Evolutionary conservation across 2,329 filamentous ascomycete species (phyloP), one percentile per base, ranked within the genome.

Genomic region (Monosporascus ibericus): DNA sequence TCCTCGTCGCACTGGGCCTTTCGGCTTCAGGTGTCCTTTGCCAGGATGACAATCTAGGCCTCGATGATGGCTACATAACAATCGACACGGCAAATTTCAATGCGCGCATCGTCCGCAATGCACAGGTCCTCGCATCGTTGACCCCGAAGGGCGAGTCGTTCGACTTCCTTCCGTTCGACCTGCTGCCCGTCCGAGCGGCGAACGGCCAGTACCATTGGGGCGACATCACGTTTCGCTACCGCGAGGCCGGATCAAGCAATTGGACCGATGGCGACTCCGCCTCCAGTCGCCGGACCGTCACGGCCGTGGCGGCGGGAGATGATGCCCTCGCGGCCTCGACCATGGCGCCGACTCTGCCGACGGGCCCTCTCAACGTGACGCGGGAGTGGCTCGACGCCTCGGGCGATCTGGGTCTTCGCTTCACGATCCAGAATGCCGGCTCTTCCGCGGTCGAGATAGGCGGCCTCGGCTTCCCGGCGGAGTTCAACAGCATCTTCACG

Each of bases 401-500:
- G 0, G 74, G 72, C 2, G 78, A 82, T 53, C 61, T 84, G 2
- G 76, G 71, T 6, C 65, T 85, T 3, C 70, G 70, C 17, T 77
- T 83, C 61, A 80, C 73, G 2, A 57, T 83, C 20, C 69, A 67
- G 9, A 84, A 82, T 54, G 64, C 63, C 0, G 74, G 64, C 1
- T 57, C 59, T 0, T 55, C 61, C 0, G 53, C 67, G 0, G 52
- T 84, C 3, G 80, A 84, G 53, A 64, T 85, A 5, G 81, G 81
- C 2, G 76, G 76, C 47, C 68, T 84, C 2, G 81, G 81, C 0
- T 76, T 85, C 48, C 81, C 81, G 0, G 73, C 79, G 20, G 79
- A 82, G 61, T 81, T 84, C 68, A 84, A 84, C 67, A 84, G 77
- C 63, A 82, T 85, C 58, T 84, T 84, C 60, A 81, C 74, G 14